These are phyloP conservation scores for Penicillium manginii DNA, from an alignment of 495 filamentous ascomycete genomes.

Conservation along the genomic window DNA sequence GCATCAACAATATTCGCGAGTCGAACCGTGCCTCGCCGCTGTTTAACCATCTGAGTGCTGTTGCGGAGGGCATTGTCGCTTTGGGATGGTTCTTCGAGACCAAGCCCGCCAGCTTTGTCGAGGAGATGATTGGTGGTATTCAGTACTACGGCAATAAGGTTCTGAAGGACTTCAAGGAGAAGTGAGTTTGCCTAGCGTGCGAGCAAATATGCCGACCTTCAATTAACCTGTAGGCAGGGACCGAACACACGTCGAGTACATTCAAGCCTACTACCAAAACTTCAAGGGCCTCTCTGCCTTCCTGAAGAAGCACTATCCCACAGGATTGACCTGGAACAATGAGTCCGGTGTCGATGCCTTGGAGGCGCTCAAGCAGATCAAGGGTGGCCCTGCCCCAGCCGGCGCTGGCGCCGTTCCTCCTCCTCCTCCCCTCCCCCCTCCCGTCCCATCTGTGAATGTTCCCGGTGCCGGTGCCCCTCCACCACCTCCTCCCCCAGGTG, in stretches of 20 bases:
- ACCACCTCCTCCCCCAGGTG: conserved; percentile 67
- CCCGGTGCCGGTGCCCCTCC: conserved; percentile 72
- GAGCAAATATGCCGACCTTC: background rate
- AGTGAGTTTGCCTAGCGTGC: conserved; percentile 56
- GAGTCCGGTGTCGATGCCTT: conserved; percentile 72
- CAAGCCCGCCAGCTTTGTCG: conserved; percentile 81
- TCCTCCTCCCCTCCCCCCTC: conserved; percentile 59
- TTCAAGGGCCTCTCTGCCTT: conserved; percentile 80
- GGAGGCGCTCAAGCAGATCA: conserved; percentile 68
- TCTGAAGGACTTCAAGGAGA: conserved; percentile 85
- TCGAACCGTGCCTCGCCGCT: conserved; percentile 69
- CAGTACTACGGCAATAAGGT: conserved; percentile 93
- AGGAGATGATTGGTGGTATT: conserved; percentile 75
- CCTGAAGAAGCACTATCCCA: conserved; percentile 76
- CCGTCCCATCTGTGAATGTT: conserved; percentile 57
- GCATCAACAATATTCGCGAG: conserved; percentile 77
- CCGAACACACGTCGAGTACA: conserved; percentile 78
- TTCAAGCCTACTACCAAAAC: conserved; percentile 84
- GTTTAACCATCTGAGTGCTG: conserved; percentile 78
- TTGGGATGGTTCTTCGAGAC: conserved; percentile 83
- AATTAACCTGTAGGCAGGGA: conserved; percentile 54
- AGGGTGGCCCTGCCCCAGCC: conserved; percentile 50
- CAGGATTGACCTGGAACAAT: conserved; percentile 86
- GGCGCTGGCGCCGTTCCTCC: conserved; percentile 49
- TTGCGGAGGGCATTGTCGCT: conserved; percentile 85